These are phyloP conservation scores for Microdochium nivale DNA, from an alignment of 2,329 filamentous ascomycete genomes.

Conservation along the genomic window DNA sequence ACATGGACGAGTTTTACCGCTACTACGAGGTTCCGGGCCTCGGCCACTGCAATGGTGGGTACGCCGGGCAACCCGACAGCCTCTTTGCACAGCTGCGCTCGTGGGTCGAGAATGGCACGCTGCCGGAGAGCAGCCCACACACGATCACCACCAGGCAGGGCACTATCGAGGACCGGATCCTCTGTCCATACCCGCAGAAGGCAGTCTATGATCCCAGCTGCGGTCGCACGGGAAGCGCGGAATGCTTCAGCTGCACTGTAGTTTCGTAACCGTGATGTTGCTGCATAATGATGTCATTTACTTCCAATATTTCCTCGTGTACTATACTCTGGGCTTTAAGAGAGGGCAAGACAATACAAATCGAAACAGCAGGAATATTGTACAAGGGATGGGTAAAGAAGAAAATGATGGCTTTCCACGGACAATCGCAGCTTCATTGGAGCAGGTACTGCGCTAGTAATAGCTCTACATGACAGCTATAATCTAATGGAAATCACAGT, in stretches of 20 bases:
- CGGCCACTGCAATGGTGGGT: constrained; percentile 20
- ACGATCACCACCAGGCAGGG: background rate
- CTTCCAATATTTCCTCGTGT: background rate
- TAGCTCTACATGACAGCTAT: background rate
- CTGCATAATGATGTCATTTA: background rate
- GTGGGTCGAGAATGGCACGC: constrained; percentile 21
- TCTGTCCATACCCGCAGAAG: background rate
- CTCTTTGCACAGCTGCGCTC: constrained; percentile 16
- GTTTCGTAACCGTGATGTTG: background rate
- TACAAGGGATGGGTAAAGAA: background rate
- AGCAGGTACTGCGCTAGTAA: background rate
- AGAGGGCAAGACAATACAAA: background rate
- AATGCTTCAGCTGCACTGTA: background rate
- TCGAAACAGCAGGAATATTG: background rate
- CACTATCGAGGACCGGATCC: background rate
- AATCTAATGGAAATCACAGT: background rate
- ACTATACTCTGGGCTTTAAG: background rate
- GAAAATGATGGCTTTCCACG: background rate
- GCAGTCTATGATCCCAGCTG: background rate
- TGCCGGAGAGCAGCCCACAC: constrained; percentile 8
- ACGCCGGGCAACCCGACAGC: constrained; percentile 11
- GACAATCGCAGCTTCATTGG: background rate
- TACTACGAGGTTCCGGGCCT: constrained; percentile 22
- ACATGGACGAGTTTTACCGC: constrained; percentile 20
- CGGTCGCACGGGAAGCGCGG: background rate